Conservation (phyloP, 768 basidiomycete genomes). For the Boletus tylopilopsis region DNA sequence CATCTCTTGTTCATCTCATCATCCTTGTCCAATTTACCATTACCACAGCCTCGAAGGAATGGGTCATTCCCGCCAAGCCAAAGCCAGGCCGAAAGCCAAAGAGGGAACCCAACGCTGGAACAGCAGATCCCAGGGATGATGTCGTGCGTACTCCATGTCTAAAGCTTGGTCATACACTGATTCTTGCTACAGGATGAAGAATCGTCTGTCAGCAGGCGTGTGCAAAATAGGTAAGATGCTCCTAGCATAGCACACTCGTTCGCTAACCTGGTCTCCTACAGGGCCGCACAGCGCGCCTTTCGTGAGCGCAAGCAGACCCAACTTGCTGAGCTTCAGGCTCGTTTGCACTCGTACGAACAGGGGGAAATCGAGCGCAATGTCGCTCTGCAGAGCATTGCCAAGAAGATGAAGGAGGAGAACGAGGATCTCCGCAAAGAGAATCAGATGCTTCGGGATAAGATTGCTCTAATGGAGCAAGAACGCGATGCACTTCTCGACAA, state of each 20-base stretch:
- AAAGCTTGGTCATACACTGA: slow-evolving; percentile 6
- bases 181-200: slow-evolving; percentile 37
- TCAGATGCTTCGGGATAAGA: slow-evolving; percentile 47
- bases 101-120: slow-evolving; percentile 44
- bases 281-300: slow-evolving; percentile 87
- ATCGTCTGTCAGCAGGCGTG: slow-evolving; percentile 55
- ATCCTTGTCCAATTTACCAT: not conserved
- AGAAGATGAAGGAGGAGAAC: slow-evolving; percentile 85
- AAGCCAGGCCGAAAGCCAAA: slow-evolving; percentile 89
- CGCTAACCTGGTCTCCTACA: slow-evolving; percentile 29
- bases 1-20: not conserved
- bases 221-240: slow-evolving; percentile 64
- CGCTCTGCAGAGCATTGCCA: slow-evolving; percentile 77
- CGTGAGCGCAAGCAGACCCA: slow-evolving; percentile 87
- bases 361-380: slow-evolving; percentile 89
- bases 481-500: slow-evolving; percentile 27
- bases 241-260: not conserved
- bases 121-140: slow-evolving; percentile 36
- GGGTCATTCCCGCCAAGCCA: slow-evolving; percentile 83
- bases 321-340: slow-evolving; percentile 82
- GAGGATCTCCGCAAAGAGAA: slow-evolving; percentile 72
- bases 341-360: slow-evolving; percentile 80
- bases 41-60: slow-evolving; percentile 75
- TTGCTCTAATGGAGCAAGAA: slow-evolving; percentile 41
- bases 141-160: slow-evolving; percentile 41